Base-by-base conservation (phyloP, 2,329 filamentous ascomycete species). In the Stagonosporopsis rhizophila region DNA sequence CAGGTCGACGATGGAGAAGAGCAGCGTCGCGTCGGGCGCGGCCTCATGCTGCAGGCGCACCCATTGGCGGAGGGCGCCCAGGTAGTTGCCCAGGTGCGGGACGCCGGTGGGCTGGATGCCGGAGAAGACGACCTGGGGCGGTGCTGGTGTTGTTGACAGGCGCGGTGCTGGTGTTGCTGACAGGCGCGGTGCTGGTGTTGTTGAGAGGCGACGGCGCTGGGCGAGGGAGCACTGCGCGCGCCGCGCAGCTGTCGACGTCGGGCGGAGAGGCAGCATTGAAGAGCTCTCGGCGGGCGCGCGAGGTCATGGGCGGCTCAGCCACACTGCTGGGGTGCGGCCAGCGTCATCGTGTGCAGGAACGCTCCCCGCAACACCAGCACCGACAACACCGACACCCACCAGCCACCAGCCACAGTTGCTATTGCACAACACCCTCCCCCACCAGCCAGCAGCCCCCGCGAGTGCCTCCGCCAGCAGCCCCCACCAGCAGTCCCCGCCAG, bases 101-200 rank as follows among this genome's bases (percentile, higher is more conserved):
- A 96, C 84, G 32, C 94, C 95, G 0, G 95, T 99, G 17, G 95
- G 95, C 76, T 99, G 95, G 67, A 99, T 99, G 49, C 93, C 95
- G 3, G 95, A 98, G 81, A 99, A 97, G 69, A 98, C 86, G 46
- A 67, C 65, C 15, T 30, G 30, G 14, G 17, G 2, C 14, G 17
- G 39, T 3, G 28, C 22, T 23, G 17, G 2, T 7, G 17, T 30
- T 3, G 28, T 32, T 23, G 6, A 23, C 23, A n/a, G n/a, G n/a
- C 25, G 25, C 8, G 25, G 40, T 12, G 30, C 20, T 7, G 19
- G 44, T 8, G 42, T 3, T 2, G n/a, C 17, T 6, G 23, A 19
- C 35, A n/a, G 42, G 6, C 28, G 14, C 20, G 14, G 14, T 19
- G 23, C 20, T 7, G 25, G 9, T 11, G 28, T 30, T 4, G 47